Evolutionary conservation across 352 stramenopile species (phyloP).

Genomic region (Phytophthora syringae): DNA sequence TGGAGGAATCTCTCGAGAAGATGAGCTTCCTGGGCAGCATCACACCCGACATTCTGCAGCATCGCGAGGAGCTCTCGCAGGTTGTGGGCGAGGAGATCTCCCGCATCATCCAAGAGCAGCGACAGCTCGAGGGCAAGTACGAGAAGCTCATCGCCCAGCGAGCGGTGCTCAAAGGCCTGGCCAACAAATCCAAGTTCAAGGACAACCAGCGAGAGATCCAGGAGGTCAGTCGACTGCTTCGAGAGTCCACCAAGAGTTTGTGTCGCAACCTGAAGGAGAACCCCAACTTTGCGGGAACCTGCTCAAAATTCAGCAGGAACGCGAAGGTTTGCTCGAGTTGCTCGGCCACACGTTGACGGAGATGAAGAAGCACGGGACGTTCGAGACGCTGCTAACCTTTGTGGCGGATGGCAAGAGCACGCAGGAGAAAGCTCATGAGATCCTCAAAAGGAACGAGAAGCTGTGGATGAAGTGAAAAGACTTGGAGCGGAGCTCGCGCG

Average conservation of each 20-base stretch:
- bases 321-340: constrained; percentile 81
- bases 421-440: constrained; percentile 81
- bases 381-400: constrained; percentile 76
- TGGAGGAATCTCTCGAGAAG: no score
- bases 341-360: constrained; percentile 67
- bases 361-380: constrained; percentile 78
- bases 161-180: constrained; percentile 86
- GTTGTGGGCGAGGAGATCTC: constrained; percentile 94
- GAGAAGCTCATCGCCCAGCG: constrained; percentile 91
- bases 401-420: constrained; percentile 81
- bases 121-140: constrained; percentile 87
- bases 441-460: constrained; percentile 89
- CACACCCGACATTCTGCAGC: constrained; percentile 91
- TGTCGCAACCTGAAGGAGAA: constrained; percentile 94
- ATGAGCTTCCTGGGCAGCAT: constrained; percentile 91
- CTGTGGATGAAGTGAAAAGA: constrained; percentile 87
- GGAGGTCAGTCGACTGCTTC: constrained; percentile 88
- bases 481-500: constrained; percentile 79
- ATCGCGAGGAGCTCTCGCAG: constrained; percentile 92
- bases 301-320: constrained; percentile 93
- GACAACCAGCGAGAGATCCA: constrained; percentile 93
- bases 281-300: constrained; percentile 93
- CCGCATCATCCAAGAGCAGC: constrained; percentile 92
- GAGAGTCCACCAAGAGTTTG: constrained; percentile 92
- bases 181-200: constrained; percentile 95